A percentile compares a stretch with the other conserved stretches of the same genome.
Evolutionary conservation across 257 asterid species (phyloP).

Genomic region (Jacaranda mimosifolia): DNA sequence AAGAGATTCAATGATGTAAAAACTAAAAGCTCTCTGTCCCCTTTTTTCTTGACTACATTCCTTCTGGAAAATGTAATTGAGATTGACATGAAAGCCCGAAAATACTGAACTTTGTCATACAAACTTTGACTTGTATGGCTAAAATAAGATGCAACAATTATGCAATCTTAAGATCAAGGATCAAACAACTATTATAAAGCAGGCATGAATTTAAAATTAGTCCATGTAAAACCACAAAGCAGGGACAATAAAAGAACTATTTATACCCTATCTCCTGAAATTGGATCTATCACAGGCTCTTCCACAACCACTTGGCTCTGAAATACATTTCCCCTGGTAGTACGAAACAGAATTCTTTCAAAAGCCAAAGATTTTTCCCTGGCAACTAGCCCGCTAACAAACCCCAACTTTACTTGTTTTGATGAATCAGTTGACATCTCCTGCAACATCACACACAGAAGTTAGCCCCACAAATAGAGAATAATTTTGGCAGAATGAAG

Average conservation of each 20-base stretch:
- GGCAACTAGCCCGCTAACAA: conserved; percentile 67
- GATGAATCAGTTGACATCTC: conserved; percentile 59
- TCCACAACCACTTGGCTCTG: conserved; percentile 60
- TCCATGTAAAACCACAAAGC: conserved; percentile 11
- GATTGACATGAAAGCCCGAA: not conserved
- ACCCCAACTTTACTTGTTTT: conserved; percentile 68
- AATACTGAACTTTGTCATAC: not conserved
- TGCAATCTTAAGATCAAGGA: not conserved
- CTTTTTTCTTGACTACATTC: not conserved
- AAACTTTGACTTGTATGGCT: not conserved
- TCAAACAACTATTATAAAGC: not conserved
- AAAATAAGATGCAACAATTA: not conserved
- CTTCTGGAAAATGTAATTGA: not conserved
- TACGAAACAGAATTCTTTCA: conserved; percentile 71
- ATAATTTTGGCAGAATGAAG: not conserved
- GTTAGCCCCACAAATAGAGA: conserved; percentile 1
- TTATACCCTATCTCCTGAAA: conserved; percentile 61
- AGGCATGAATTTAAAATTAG: not conserved
- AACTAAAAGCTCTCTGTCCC: not conserved
- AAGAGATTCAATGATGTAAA: conserved; percentile 9
- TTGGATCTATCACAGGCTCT: conserved; percentile 64
- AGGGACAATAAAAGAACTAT: conserved; percentile 17
- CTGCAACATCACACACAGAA: conserved; percentile 38
- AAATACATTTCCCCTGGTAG: conserved; percentile 77
- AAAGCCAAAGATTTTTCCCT: conserved; percentile 65